Evolutionary conservation across 192 early-diverging fungal genomes (phyloP).

Genomic region (Dissophora ornata): DNA sequence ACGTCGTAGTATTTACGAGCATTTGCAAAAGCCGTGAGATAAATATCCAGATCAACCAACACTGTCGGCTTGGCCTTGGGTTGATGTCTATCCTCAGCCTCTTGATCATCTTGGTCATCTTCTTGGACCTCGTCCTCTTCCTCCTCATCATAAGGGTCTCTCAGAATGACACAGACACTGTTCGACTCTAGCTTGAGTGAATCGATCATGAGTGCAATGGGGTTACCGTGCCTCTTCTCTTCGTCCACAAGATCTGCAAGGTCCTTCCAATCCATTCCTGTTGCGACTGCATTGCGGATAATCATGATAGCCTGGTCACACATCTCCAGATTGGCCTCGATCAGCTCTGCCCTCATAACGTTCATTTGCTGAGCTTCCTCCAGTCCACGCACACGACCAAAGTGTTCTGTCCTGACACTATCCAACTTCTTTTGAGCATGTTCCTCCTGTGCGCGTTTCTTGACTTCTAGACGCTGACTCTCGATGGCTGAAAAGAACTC

Average conservation of each 20-base stretch:
- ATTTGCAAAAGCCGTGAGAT: conserved; percentile 88
- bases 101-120: conserved; percentile 48
- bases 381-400: conserved; percentile 80
- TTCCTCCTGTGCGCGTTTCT: conserved; percentile 77
- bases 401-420: conserved; percentile 80
- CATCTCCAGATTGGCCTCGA: conserved; percentile 84
- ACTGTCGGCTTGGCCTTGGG: conserved; percentile 54
- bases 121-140: conserved; percentile 55
- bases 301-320: conserved; percentile 91
- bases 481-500: conserved; percentile 94
- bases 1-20: conserved; percentile 89
- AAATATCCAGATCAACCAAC: conserved; percentile 88
- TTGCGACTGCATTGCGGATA: conserved; percentile 87
- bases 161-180: conserved; percentile 69
- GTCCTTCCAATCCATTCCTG: conserved; percentile 97
- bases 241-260: conserved; percentile 87
- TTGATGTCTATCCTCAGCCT: conserved; percentile 52
- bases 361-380: conserved; percentile 76
- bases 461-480: conserved; percentile 80
- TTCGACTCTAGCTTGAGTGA: conserved; percentile 82
- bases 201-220: conserved; percentile 82
- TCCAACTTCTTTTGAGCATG: conserved; percentile 87
- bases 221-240: conserved; percentile 81
- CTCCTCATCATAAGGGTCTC: conserved; percentile 69
- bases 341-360: conserved; percentile 81